Evolutionary conservation across 495 filamentous ascomycete species (phyloP).

Genomic region (Talaromyces thailandensis): DNA sequence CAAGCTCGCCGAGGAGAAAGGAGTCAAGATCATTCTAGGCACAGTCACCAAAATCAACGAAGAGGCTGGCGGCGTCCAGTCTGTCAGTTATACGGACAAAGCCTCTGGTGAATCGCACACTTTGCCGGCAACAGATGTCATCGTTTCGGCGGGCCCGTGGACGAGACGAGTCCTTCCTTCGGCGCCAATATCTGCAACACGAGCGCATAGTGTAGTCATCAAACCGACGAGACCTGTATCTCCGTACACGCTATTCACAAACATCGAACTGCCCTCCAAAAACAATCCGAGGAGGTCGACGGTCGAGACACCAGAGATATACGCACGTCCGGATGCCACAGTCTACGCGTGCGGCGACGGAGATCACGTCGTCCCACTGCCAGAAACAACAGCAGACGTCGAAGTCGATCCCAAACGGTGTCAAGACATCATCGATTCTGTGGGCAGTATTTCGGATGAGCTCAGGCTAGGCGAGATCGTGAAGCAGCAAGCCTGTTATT

Average conservation of each 20-base stretch:
- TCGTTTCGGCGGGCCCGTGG: slow-evolving; percentile 89
- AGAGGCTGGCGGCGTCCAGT: slow-evolving; percentile 43
- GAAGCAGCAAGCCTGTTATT: slow-evolving; percentile 86
- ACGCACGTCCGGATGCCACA: slow-evolving; percentile 78
- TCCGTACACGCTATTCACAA: slow-evolving; percentile 84
- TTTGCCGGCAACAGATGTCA: slow-evolving; percentile 67
- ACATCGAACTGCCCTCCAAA: slow-evolving; percentile 65
- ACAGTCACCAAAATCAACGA: slow-evolving; percentile 56
- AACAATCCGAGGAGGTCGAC: slow-evolving; percentile 47
- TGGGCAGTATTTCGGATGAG: slow-evolving; percentile 65
- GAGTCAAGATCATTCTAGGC: slow-evolving; percentile 62
- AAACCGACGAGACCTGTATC: slow-evolving; percentile 63
- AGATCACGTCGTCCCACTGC: slow-evolving; percentile 66
- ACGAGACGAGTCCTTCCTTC: slow-evolving; percentile 63
- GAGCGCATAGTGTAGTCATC: slow-evolving; percentile 89
- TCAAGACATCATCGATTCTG: slow-evolving; percentile 81
- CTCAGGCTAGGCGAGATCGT: slow-evolving; percentile 69
- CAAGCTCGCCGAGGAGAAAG: slow-evolving; percentile 64
- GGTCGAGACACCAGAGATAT: slow-evolving; percentile 81
- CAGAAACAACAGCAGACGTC: slow-evolving; percentile 67
- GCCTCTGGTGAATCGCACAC: slow-evolving; percentile 45
- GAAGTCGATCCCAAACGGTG: slow-evolving; percentile 67
- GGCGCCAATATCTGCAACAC: slow-evolving; percentile 68
- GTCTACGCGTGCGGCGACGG: slow-evolving; percentile 93
- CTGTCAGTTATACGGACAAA: slow-evolving; percentile 69